Evolutionary conservation across 2,329 filamentous ascomycete species (phyloP).

Genomic region (Conoideocrella luteorostrata): DNA sequence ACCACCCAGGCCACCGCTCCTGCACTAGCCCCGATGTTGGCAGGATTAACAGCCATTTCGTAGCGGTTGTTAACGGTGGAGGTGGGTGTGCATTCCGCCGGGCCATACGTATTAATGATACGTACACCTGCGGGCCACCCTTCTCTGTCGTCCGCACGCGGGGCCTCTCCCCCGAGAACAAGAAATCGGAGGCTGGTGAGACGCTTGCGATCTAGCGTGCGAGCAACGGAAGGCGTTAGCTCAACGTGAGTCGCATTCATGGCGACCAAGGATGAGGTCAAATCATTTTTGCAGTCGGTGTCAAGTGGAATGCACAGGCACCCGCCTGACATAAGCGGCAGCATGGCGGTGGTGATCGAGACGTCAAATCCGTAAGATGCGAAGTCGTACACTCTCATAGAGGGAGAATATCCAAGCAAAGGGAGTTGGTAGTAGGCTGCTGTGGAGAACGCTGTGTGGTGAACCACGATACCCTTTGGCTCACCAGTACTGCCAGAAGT

Average conservation of each 20-base stretch:
- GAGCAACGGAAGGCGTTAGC: not conserved
- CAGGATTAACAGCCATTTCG: not conserved
- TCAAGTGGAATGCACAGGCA: not conserved
- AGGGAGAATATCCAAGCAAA: not conserved
- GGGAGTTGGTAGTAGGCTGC: not conserved
- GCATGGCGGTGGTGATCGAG: not conserved
- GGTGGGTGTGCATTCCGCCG: not conserved
- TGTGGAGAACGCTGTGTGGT: not conserved
- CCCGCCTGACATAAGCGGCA: not conserved
- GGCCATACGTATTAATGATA: not conserved
- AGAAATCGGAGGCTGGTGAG: not conserved
- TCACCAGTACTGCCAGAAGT: not conserved
- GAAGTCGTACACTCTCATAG: not conserved
- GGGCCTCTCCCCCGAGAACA: not conserved
- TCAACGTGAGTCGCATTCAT: not conserved
- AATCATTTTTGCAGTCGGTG: not conserved
- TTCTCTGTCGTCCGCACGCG: not conserved
- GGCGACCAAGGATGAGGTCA: conserved; percentile 1
- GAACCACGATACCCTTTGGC: not conserved
- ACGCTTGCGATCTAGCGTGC: not conserved
- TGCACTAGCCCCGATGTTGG: not conserved
- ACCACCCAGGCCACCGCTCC: not conserved
- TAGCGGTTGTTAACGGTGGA: not conserved
- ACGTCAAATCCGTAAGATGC: not conserved
- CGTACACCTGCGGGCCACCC: not conserved